Base-by-base conservation (phyloP, 2,329 filamentous ascomycete species). In the Geosmithia flava region DNA sequence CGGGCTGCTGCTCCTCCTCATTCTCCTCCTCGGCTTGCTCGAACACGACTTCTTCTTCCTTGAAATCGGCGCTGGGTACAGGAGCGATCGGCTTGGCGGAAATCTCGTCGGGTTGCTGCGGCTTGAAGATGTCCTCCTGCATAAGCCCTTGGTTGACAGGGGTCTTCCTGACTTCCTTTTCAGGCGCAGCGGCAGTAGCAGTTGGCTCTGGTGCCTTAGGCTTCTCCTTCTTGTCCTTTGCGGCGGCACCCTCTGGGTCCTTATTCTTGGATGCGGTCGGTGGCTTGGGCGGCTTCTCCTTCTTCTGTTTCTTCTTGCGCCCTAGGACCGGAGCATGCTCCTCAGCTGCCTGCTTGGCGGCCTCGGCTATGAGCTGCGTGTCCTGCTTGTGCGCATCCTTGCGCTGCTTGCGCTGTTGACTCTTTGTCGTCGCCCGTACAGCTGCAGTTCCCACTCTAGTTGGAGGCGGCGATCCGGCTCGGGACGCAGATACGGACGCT, bases 231-330 rank as follows among this genome's bases (percentile, higher is more conserved):
- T 45, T 46, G 5, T 39, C 30, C 20, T 56, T 53, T 15, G 50
- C 50, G 41, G 49, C 23, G 23, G 23, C 8, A 5, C 8, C 46
- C 23, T 49, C 52, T 2, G 47, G 13, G 2, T 43, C 27, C 37
- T 53, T 40, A 6, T 42, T 8, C 17, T 47, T 37, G 6, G 44
- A 13, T 13, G 33, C 37, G 23, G n/a, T 42, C 11, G 55, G 23
- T 27, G 23, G 47, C 42, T 63, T 62, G 7, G 48, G 33, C 15
- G 63, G 62, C 56, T 78, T 82, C 56, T 84, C 80, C 65, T 88
- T 91, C 71, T 86, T 89, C 61, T 86, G 79, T 67, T 91, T 93
- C 71, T 88, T 91, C 71, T 89, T 89, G 47, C 87, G 78, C 33
- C 85, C 85, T 45, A 88, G 62, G 41, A 94, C 84, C 0, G 87